These are phyloP conservation scores for Vitis cinerea DNA, from an alignment of 164 flowering plant genomes.

Conservation along the genomic window DNA sequence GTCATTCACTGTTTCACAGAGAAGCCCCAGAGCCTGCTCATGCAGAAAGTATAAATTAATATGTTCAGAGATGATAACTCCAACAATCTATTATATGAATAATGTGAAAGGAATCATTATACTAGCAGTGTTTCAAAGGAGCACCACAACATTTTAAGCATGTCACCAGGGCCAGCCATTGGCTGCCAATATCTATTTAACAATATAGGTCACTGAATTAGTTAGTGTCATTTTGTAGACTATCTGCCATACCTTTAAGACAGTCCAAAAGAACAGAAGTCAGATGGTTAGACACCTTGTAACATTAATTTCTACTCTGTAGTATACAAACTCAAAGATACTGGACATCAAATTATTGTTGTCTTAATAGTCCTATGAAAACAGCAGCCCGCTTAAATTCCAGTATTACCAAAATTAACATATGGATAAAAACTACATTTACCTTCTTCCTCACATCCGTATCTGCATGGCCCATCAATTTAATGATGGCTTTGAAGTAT, in stretches of 20 bases:
- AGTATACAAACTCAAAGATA: too few relatives aligned
- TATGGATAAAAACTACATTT: slow-evolving; percentile 1
- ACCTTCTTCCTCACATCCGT: slow-evolving; percentile 67
- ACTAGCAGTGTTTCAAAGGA: too few relatives aligned
- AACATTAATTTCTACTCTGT: too few relatives aligned
- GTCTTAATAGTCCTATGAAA: too few relatives aligned
- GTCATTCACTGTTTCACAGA: slow-evolving; percentile 61
- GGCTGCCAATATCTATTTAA: too few relatives aligned
- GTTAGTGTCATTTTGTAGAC: background rate
- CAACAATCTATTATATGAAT: background rate
- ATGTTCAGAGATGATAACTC: background rate
- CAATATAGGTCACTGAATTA: too few relatives aligned
- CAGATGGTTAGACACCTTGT: too few relatives aligned
- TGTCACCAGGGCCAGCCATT: too few relatives aligned
- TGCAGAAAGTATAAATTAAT: slow-evolving; percentile 1
- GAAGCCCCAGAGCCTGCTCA: slow-evolving; percentile 74
- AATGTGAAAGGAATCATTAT: background rate
- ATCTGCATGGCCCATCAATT: slow-evolving; percentile 50
- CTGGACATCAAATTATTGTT: too few relatives aligned
- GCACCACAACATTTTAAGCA: too few relatives aligned
- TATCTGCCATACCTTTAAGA: background rate
- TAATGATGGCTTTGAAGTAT: slow-evolving; percentile 50
- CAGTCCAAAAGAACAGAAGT: too few relatives aligned
- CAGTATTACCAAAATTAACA: background rate
- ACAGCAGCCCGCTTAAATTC: too few relatives aligned